phyloP scores from a whole-genome alignment of 202 grass and related monocot genomes.

The Zizania palustris region DNA sequence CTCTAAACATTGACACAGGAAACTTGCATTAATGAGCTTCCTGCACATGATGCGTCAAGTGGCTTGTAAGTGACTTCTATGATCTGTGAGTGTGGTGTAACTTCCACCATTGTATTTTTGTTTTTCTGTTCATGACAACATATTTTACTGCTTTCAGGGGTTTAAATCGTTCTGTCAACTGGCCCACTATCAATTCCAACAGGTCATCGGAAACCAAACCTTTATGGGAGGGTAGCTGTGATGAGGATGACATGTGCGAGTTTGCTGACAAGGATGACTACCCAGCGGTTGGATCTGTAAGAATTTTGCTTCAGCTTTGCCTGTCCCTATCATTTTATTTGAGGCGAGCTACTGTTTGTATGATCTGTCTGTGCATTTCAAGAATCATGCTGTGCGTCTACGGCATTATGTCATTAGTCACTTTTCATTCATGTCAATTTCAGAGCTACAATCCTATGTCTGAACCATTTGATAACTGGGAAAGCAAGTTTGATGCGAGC shows the following conservation, averaged over 20 bases:
- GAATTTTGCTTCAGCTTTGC: slow-evolving; percentile 39
- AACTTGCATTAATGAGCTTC: slow-evolving; percentile 48
- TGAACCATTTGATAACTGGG: slow-evolving; percentile 84
- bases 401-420: slow-evolving; percentile 27
- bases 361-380: slow-evolving; percentile 4
- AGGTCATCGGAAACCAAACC: slow-evolving; percentile 54
- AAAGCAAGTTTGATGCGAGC: slow-evolving; percentile 66
- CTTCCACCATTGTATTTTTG: neutral
- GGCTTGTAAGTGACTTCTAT: slow-evolving; percentile 54
- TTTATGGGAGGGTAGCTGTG: slow-evolving; percentile 65
- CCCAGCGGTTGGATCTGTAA: slow-evolving; percentile 72
- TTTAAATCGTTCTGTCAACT: slow-evolving; percentile 57
- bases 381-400: slow-evolving; percentile 26
- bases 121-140: slow-evolving; percentile 33
- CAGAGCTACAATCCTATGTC: slow-evolving; percentile 93
- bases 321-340: slow-evolving; percentile 28
- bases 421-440: slow-evolving; percentile 10
- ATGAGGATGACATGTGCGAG: slow-evolving; percentile 76
- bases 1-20: slow-evolving; percentile 51
- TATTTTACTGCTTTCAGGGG: slow-evolving; percentile 41
- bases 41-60: slow-evolving; percentile 46
- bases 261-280: slow-evolving; percentile 69
- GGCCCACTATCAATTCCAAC: slow-evolving; percentile 52
- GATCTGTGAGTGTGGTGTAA: slow-evolving; percentile 25
- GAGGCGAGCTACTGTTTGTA: slow-evolving; percentile 30